Evolutionary conservation across 805 yeast species (phyloP).

Genomic region (Saturnispora halmiae): DNA sequence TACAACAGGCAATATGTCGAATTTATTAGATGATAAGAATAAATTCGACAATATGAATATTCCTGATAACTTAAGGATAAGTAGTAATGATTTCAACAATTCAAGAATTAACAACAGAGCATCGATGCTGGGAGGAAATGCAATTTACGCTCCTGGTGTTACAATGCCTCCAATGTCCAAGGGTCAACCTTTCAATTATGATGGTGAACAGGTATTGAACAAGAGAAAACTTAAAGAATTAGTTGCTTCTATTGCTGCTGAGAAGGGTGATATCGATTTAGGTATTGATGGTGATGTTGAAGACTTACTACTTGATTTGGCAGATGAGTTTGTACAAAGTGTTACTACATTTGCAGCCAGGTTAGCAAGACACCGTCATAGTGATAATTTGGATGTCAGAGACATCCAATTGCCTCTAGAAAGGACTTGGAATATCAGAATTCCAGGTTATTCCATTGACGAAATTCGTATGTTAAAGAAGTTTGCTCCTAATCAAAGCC

Average conservation of each 20-base stretch:
- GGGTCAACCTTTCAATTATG: conserved; percentile 76
- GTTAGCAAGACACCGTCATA: conserved; percentile 87
- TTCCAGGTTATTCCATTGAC: conserved; percentile 90
- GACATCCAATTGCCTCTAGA: conserved; percentile 90
- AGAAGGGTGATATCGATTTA: conserved; percentile 87
- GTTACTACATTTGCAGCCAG: conserved; percentile 92
- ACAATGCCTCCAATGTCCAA: conserved; percentile 68
- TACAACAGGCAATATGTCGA: conserved; percentile 12
- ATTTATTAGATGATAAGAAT: conserved; percentile 29
- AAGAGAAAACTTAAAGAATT: conserved; percentile 85
- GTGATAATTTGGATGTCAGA: conserved; percentile 75
- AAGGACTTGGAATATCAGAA: conserved; percentile 87
- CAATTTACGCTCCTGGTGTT: conserved; percentile 58
- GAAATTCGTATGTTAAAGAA: conserved; percentile 74
- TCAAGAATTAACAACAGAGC: conserved; percentile 63
- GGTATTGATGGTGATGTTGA: conserved; percentile 93
- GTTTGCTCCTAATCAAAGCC: conserved; percentile 55
- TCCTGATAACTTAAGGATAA: conserved; percentile 57
- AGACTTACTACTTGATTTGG: conserved; percentile 80
- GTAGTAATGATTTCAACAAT: conserved; percentile 55
- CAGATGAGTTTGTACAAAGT: conserved; percentile 88
- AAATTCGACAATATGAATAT: conserved; percentile 62
- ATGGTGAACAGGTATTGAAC: conserved; percentile 73
- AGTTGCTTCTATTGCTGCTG: conserved; percentile 71
- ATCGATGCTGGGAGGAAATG: conserved; percentile 75